Conservation (phyloP, 148 eudicot species). For the Fagopyrum homotropicum region DNA sequence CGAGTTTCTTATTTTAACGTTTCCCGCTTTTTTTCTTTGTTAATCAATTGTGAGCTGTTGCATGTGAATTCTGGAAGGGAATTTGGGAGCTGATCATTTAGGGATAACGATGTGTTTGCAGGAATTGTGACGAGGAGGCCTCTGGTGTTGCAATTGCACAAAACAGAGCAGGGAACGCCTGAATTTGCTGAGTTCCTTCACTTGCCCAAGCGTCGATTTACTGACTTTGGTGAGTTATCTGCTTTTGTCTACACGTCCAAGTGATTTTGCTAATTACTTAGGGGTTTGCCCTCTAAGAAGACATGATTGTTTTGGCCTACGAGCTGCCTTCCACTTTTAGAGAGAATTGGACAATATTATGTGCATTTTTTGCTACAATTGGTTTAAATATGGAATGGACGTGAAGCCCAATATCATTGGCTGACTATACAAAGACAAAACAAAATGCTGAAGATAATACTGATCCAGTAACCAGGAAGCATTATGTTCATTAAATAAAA, state of each 20-base stretch:
- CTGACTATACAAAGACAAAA: too few species aligned
- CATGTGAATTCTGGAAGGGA: conserved; percentile 4
- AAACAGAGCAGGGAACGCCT: conserved; percentile 40
- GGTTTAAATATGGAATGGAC: too few species aligned
- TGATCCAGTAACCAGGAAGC: too few species aligned
- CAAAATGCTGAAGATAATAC: too few species aligned
- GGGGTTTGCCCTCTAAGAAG: neutral
- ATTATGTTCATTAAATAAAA: too few species aligned
- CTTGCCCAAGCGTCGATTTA: conserved; percentile 32
- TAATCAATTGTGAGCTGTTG: neutral
- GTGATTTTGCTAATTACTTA: neutral
- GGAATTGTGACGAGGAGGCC: conserved; percentile 78
- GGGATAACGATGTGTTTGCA: conserved; percentile 11
- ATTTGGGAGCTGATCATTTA: neutral
- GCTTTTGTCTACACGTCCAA: neutral
- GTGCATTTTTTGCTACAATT: too few species aligned
- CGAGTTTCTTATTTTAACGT: neutral
- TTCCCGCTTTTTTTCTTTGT: neutral
- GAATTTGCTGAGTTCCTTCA: conserved; percentile 74
- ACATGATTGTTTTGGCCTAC: neutral
- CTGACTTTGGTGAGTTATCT: conserved; percentile 49
- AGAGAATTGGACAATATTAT: too few species aligned
- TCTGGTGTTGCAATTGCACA: conserved; percentile 50
- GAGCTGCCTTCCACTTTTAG: neutral
- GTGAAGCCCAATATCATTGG: too few species aligned